Evolutionary conservation across 2,329 filamentous ascomycete genomes (phyloP).

Genomic region (Diaporthe ampelina): DNA sequence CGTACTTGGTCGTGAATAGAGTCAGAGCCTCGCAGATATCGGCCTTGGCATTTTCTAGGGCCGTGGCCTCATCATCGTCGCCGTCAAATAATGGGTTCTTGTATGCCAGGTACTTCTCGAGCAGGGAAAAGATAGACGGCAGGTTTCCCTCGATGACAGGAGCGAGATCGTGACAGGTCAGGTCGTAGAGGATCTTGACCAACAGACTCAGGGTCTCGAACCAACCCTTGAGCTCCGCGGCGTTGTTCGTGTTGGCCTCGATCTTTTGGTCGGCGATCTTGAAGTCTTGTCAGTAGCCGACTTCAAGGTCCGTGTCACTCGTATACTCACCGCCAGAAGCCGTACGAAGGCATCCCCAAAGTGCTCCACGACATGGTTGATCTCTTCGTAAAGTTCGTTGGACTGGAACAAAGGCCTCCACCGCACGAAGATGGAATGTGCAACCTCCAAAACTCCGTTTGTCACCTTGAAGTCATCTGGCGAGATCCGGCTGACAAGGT

Average conservation of each 20-base stretch:
- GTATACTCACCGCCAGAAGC: constrained; percentile 75
- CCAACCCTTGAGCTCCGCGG: constrained; percentile 79
- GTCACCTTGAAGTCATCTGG: constrained; percentile 86
- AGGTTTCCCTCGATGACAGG: constrained; percentile 95
- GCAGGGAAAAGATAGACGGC: constrained; percentile 78
- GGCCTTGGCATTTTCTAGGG: constrained; percentile 88
- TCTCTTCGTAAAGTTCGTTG: constrained; percentile 92
- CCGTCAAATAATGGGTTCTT: constrained; percentile 86
- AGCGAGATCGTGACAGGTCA: constrained; percentile 97
- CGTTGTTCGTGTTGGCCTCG: constrained; percentile 81
- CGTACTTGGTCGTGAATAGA: constrained; percentile 93
- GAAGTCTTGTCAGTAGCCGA: neutral
- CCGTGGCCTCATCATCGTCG: constrained; percentile 91
- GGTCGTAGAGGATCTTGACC: constrained; percentile 93
- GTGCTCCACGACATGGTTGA: constrained; percentile 91
- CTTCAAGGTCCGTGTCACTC: too few species aligned
- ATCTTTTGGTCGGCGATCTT: constrained; percentile 80
- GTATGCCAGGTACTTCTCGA: constrained; percentile 95
- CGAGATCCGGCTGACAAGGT: constrained; percentile 90
- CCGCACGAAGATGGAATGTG: constrained; percentile 96
- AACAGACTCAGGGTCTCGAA: constrained; percentile 90
- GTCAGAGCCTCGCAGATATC: constrained; percentile 93
- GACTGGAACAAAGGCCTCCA: constrained; percentile 96
- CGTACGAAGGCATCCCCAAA: constrained; percentile 88
- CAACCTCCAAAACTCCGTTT: constrained; percentile 94